These are phyloP conservation scores for Melampsora americana DNA, from an alignment of 1,284 basidiomycete species.

Conservation along the genomic window DNA sequence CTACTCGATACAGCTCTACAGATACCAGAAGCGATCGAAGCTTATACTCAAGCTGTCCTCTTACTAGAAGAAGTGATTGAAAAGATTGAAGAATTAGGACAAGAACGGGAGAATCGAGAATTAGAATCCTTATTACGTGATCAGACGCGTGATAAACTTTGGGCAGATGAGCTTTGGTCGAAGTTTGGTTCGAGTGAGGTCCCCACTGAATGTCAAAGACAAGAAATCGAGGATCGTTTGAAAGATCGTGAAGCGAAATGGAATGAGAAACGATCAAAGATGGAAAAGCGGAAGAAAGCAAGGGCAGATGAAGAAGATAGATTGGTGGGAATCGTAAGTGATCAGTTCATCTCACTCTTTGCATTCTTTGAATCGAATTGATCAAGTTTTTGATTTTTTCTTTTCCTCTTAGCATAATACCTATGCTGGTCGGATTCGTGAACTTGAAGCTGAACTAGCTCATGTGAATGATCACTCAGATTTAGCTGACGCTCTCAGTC, in stretches of 20 bases:
- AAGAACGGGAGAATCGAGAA: slow-evolving; percentile 30
- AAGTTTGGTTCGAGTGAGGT: slow-evolving; percentile 1
- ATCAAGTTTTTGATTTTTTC: neutral
- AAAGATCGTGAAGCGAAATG: slow-evolving; percentile 23
- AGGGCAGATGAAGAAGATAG: slow-evolving; percentile 33
- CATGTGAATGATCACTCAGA: neutral
- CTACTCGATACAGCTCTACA: slow-evolving; percentile 55
- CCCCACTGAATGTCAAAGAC: neutral
- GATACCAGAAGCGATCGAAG: slow-evolving; percentile 54
- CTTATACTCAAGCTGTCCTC: slow-evolving; percentile 54
- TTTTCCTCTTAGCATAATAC: slow-evolving; percentile 26
- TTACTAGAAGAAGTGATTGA: slow-evolving; percentile 56
- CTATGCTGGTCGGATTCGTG: slow-evolving; percentile 33
- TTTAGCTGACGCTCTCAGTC: neutral
- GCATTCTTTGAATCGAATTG: neutral
- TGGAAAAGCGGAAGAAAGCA: slow-evolving; percentile 32
- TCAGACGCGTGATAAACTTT: slow-evolving; percentile 27
- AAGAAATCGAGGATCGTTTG: slow-evolving; percentile 6
- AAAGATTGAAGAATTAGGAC: slow-evolving; percentile 51
- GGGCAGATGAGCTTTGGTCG: slow-evolving; percentile 24
- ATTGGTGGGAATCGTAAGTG: slow-evolving; percentile 33
- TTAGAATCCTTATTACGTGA: slow-evolving; percentile 15
- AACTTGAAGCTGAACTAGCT: slow-evolving; percentile 28
- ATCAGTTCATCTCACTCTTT: neutral
- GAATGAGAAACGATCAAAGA: slow-evolving; percentile 17